Evolutionary conservation across 2,329 filamentous ascomycete species (phyloP).

Genomic region (Spiromastix sp.): DNA sequence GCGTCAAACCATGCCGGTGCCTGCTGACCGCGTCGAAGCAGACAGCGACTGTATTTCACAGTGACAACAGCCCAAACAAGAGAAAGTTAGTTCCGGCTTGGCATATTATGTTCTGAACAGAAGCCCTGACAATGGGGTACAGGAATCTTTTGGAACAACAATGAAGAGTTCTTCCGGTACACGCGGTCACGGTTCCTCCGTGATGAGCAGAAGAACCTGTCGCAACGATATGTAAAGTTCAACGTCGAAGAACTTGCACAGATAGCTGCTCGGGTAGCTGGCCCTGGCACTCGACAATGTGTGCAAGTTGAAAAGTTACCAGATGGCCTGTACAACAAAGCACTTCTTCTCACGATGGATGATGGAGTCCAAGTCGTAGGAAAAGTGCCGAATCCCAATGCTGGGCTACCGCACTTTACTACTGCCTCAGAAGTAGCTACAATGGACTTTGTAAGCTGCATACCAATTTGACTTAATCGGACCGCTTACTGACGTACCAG

Average conservation of each 20-base stretch:
- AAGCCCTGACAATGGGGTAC: too few species aligned
- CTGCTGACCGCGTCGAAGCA: too few species aligned
- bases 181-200: neutral
- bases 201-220: neutral
- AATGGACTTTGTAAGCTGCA: conserved; percentile 2
- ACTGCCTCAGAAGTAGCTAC: conserved; percentile 3
- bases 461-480: neutral
- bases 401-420: neutral
- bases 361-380: conserved; percentile 1
- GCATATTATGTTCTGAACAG: too few species aligned
- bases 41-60: too few species aligned
- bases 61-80: too few species aligned
- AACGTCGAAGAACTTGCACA: conserved; percentile 23
- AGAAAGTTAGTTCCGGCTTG: too few species aligned
- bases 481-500: neutral
- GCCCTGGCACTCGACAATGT: conserved; percentile 19
- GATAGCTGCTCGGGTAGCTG: conserved; percentile 18
- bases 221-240: conserved; percentile 12
- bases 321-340: conserved; percentile 9
- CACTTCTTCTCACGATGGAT: conserved; percentile 14
- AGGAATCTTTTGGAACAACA: neutral
- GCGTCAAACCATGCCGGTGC: too few species aligned
- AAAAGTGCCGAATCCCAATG: conserved; percentile 1
- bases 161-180: neutral
- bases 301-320: conserved; percentile 22